Conservation (phyloP, 345 rosid genomes). For the Hypericum perforatum region DNA sequence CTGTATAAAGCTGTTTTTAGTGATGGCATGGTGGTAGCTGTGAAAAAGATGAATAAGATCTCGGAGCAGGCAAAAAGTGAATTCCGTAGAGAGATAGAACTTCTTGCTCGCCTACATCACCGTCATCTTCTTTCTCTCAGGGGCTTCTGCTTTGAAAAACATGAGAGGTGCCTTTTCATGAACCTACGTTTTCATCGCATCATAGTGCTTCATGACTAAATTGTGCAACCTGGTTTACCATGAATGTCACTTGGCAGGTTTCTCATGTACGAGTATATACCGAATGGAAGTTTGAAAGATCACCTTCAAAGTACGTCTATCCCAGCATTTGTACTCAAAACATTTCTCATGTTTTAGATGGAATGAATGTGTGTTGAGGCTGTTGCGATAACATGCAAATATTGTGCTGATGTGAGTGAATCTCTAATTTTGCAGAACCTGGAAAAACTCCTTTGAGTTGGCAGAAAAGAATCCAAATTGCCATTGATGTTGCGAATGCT, state of each 20-base stretch:
- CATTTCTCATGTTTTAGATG: too few species aligned
- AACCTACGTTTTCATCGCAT: too few species aligned
- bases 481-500: conserved; percentile 93
- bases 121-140: conserved; percentile 85
- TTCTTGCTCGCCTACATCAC: conserved; percentile 88
- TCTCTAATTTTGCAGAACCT: conserved; percentile 34
- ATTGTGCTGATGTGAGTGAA: conserved; percentile 7
- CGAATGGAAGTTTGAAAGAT: conserved; percentile 80
- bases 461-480: conserved; percentile 76
- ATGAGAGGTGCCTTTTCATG: conserved; percentile 43
- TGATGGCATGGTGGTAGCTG: conserved; percentile 63
- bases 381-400: neutral
- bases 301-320: conserved; percentile 66
- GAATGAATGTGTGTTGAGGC: neutral
- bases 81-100: conserved; percentile 90
- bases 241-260: conserved; percentile 39
- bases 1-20: conserved; percentile 67
- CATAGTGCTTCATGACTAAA: too few species aligned
- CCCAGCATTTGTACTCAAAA: too few species aligned
- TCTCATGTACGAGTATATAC: conserved; percentile 86
- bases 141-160: conserved; percentile 72
- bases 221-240: too few species aligned
- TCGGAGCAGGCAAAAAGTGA: conserved; percentile 76
- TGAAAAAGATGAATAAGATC: conserved; percentile 63
- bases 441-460: conserved; percentile 62